Evolutionary conservation across 2,329 filamentous ascomycete species (phyloP), one percentile per base, ranked within the genome.

Genomic region (Trichophaea hybrida): DNA sequence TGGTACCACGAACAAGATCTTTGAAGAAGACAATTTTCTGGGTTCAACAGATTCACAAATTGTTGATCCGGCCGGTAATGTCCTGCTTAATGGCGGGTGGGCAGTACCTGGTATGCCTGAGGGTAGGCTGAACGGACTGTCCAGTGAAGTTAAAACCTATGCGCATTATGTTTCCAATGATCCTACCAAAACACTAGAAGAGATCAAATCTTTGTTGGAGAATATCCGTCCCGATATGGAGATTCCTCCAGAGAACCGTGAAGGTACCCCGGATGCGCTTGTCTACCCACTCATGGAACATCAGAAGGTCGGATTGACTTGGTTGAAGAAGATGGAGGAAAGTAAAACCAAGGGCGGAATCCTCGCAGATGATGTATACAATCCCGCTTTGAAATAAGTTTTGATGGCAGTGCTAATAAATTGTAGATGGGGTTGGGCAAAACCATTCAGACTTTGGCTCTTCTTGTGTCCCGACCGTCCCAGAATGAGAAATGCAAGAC

Each of bases 381-480:
- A 15, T 31, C 48, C 33, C 35, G 24, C 24, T 24, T 24, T 24
- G 24, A 24, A 24, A 24, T 24, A 24, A n/a, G 38, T 52, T 6
- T n/a, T 52, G 17, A 17, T 52, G 31, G n/a, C 13, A 31, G n/a
- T 6, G 33, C 64, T 46, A 46, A 46, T 46, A 6, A 6, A n/a
- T 6, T 46, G 5, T 12, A 46, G 40, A 93, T 91, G 87, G 87
- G 87, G 6, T 74, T 91, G 8, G 87, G 87, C 6, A 91, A 93
- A 72, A 91, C 87, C 0, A 84, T 95, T 31, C 88, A 91, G 62
- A 84, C 86, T 4, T 75, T 96, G 24, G 80, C 89, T 3, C 77
- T 95, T 48, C 85, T 94, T 66, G 75, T 88, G 10, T 78, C 80
- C 5, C 78, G 82, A 5, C 82, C 78, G n/a, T 80, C 85, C 0